A percentile compares a stretch with the other conserved stretches of the same genome.
phyloP scores from a whole-genome alignment of 2,329 filamentous ascomycete species.

The Zalaria obscura region DNA sequence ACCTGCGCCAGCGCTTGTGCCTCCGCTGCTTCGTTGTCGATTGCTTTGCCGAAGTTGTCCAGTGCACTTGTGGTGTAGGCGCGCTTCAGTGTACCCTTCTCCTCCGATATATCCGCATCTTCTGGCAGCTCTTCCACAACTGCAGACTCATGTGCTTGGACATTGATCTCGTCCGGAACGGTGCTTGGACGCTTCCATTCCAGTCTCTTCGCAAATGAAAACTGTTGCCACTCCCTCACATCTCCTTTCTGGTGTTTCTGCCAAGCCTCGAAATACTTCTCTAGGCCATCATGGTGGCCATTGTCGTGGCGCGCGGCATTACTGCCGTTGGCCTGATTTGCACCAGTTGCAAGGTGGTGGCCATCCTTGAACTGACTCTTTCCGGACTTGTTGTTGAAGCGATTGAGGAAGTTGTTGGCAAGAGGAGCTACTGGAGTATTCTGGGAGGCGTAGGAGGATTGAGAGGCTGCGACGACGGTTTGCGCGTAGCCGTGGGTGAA shows the following conservation, averaged over 20 bases:
- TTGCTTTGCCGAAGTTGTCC: conserved; percentile 44
- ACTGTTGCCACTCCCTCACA: conserved; percentile 80
- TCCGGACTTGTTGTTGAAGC: conserved; percentile 25
- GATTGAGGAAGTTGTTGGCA: conserved; percentile 32
- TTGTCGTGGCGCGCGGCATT: conserved; percentile 20
- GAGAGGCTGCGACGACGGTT: conserved; percentile 88
- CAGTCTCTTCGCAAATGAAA: conserved; percentile 75
- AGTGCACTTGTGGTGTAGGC: conserved; percentile 41
- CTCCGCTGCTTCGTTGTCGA: conserved; percentile 31
- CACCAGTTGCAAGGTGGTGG: conserved; percentile 11
- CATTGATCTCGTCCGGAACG: conserved; percentile 17
- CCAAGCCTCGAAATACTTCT: conserved; percentile 84
- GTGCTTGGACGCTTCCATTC: conserved; percentile 59
- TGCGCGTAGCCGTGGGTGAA: conserved; percentile 97
- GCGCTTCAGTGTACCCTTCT: conserved; percentile 24
- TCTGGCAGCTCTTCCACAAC: conserved; percentile 24
- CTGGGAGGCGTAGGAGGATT: conserved; percentile 63
- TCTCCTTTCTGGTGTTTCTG: conserved; percentile 58
- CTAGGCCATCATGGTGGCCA: conserved; percentile 44
- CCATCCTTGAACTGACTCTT: conserved; percentile 17
- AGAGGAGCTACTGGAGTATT: conserved; percentile 42
- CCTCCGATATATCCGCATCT: conserved; percentile 11
- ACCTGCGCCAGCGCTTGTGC: conserved; percentile 60
- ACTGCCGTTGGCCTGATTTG: conserved; percentile 20
- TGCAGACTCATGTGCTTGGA: conserved; percentile 18